These are phyloP conservation scores for Thelonectria discophora DNA, from an alignment of 2,329 filamentous ascomycete genomes.

Conservation along the genomic window DNA sequence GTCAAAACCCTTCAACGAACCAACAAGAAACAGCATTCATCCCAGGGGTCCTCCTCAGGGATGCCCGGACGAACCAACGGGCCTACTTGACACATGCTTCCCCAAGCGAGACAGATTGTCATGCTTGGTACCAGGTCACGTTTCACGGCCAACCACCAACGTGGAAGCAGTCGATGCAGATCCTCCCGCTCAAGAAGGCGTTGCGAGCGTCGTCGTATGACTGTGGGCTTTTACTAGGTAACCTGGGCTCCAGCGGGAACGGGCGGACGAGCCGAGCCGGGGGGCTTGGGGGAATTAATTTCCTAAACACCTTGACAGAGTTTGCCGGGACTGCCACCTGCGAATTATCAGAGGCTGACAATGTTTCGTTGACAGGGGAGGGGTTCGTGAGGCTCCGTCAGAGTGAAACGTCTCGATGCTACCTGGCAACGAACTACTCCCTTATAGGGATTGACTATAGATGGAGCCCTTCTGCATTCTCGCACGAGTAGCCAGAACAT, in stretches of 20 bases:
- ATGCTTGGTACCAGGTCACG: neutral
- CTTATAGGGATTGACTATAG: neutral
- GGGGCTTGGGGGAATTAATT: neutral
- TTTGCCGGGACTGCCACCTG: neutral
- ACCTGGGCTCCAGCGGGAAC: neutral
- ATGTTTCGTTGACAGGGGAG: neutral
- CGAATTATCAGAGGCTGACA: neutral
- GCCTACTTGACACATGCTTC: neutral
- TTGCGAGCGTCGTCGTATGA: conserved; percentile 3
- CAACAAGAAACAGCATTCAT: too few relatives aligned
- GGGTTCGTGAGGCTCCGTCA: neutral
- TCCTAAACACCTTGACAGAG: neutral
- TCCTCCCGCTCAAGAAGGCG: neutral
- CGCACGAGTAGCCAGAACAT: too few relatives aligned
- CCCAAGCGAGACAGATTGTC: neutral
- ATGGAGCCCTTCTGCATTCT: too few relatives aligned
- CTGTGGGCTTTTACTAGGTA: neutral
- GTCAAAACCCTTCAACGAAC: neutral
- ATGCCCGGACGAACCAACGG: too few relatives aligned
- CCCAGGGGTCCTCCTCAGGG: too few relatives aligned
- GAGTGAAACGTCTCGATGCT: conserved; percentile 4
- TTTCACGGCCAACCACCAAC: neutral
- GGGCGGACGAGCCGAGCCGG: neutral
- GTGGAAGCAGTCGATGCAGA: neutral
- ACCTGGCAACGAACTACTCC: neutral